Evolutionary conservation across 2,329 filamentous ascomycete genomes (phyloP).

Genomic region (Colletotrichum sp.): DNA sequence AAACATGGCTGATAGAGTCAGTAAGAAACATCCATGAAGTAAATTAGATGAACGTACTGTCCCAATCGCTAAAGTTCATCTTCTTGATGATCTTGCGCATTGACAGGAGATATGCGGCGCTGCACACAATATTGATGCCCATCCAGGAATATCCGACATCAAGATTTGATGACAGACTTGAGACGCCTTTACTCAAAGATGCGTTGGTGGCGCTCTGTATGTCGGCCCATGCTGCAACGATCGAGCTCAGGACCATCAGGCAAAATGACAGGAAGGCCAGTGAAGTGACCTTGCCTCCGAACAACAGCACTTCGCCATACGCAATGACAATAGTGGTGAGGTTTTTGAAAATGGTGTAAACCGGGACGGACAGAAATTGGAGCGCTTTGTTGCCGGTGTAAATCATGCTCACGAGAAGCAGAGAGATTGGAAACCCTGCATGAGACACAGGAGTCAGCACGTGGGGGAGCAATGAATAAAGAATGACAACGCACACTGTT

Average conservation of each 20-base stretch:
- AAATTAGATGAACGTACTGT: conserved; percentile 72
- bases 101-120: conserved; percentile 83
- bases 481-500: conserved; percentile 71
- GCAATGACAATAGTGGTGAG: conserved; percentile 98
- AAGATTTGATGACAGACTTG: conserved; percentile 73
- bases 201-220: conserved; percentile 79
- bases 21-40: conserved; percentile 23
- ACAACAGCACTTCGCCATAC: conserved; percentile 98
- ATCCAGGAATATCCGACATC: conserved; percentile 98
- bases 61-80: conserved; percentile 99
- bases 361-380: conserved; percentile 94
- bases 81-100: conserved; percentile 99
- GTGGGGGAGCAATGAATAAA: no score
- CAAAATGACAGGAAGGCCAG: conserved; percentile 93
- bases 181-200: conserved; percentile 63
- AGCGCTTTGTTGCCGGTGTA: conserved; percentile 97
- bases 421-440: conserved; percentile 94
- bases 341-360: conserved; percentile 99
- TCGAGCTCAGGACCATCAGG: conserved; percentile 92
- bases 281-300: conserved; percentile 87
- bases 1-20: conserved; percentile 80
- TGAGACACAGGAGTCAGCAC: conserved; percentile 31
- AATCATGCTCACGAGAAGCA: conserved; percentile 98
- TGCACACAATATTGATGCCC: conserved; percentile 95
- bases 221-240: conserved; percentile 97